Conservation (phyloP, 2,329 filamentous ascomycete genomes). For the Penicillium sp. region DNA sequence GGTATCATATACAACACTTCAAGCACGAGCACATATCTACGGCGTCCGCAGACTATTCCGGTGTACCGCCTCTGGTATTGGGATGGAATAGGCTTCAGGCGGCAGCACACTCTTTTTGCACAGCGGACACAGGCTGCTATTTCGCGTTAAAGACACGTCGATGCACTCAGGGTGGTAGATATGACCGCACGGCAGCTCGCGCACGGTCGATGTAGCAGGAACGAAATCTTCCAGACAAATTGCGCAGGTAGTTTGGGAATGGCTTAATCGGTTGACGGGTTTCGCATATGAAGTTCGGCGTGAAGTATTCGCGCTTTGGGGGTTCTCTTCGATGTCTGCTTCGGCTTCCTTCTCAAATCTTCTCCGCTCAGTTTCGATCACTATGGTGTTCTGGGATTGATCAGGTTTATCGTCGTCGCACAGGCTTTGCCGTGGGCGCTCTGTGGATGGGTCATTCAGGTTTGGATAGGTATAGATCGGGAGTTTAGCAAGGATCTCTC, state of each 20-base stretch:
- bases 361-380: background rate
- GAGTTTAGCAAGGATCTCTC: conserved; percentile 71
- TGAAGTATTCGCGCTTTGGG: background rate
- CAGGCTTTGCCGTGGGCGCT: background rate
- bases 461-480: conserved; percentile 76
- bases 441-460: conserved; percentile 26
- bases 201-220: conserved; percentile 71
- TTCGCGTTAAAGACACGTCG: conserved; percentile 77
- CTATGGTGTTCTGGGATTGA: background rate
- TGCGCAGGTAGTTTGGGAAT: conserved; percentile 81
- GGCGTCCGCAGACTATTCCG: conserved; percentile 67
- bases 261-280: conserved; percentile 38
- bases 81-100: conserved; percentile 64
- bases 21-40: background rate
- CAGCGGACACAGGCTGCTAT: conserved; percentile 85
- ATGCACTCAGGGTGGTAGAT: conserved; percentile 95
- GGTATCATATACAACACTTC: background rate
- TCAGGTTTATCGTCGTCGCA: background rate
- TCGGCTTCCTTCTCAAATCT: background rate
- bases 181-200: conserved; percentile 86
- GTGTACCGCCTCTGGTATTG: conserved; percentile 85
- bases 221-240: conserved; percentile 87
- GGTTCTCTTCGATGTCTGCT: background rate
- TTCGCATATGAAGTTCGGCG: background rate
- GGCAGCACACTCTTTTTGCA: conserved; percentile 87